phyloP scores from a whole-genome alignment of 768 basidiomycete genomes.

The Suillus fuscotomentosus region DNA sequence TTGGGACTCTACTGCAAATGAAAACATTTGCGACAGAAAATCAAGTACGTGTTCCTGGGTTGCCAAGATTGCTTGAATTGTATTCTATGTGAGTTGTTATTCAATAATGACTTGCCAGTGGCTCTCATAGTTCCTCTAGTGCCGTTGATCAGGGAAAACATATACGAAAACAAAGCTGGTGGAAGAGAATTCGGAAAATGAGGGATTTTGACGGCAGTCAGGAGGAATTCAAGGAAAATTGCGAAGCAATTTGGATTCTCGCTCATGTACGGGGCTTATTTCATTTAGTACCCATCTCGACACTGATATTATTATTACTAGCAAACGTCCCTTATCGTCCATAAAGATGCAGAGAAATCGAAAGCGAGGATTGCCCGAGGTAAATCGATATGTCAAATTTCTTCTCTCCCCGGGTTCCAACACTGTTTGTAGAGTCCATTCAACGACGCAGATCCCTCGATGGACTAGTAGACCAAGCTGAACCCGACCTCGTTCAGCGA shows the following conservation, averaged over 20 bases:
- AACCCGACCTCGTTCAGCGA: neutral
- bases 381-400: neutral
- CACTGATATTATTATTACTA: neutral
- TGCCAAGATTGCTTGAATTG: neutral
- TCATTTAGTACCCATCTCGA: neutral
- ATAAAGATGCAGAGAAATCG: neutral
- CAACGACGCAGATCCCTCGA: neutral
- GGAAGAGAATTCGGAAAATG: neutral
- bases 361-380: neutral
- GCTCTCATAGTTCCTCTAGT: neutral
- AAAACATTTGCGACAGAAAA: neutral
- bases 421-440: neutral
- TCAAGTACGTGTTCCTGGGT: neutral
- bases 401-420: neutral
- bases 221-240: accelerated
- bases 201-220: neutral
- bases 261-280: neutral
- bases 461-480: neutral
- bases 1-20: neutral
- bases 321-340: neutral
- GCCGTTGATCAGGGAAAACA: neutral
- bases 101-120: neutral
- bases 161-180: neutral
- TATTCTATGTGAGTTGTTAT: neutral
- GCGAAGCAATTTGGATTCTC: neutral